Evolutionary conservation across 352 stramenopile genomes (phyloP), one percentile per base, ranked within the genome.

Genomic region (Phytophthora citricola): DNA sequence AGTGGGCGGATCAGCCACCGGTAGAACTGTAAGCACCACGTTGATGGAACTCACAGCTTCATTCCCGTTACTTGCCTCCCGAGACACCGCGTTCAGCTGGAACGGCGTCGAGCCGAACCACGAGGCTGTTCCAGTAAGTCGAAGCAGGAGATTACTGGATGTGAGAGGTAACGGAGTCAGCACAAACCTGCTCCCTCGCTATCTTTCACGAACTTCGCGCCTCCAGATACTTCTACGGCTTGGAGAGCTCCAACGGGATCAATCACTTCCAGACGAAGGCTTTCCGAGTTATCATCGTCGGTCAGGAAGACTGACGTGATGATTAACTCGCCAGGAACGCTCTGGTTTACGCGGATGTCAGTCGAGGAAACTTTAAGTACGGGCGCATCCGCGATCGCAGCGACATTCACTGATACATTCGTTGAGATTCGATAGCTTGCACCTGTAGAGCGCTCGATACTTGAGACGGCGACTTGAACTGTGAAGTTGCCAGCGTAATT

Each of bases 281-380:
- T 40, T 46, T 90, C 81, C 0, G 81, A 90, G 2, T 50, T 75
- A 26, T 88, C 81, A 6, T 59, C 67, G 41, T 88, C 78, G 1
- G 58, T 64, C 4, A 85, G 52, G 3, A 58, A 34, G 0, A 88
- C 22, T 7, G 34, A 69, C 1, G 48, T 63, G 10, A 87, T n/a
- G 1, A 53, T 47, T 11, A 90, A 49, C 1, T 81, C 71, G 1
- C 55, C 65, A 12, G 58, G 3, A 12, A 63, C 20, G 8, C 65
- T 78, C 52, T 90, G 74, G 39, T 83, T 85, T 1, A 81, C 64
- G 1, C 38, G 59, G 46, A 75, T 70, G 3, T 76, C 56, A 4
- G 38, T 48, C 7, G 27, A 55, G 26, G 20, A 46, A 1, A 78
- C 36, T 0, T 32, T 49, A 0, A 90, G 48, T 1, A 79, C 27